Evolutionary conservation across 441 rosid genomes (phyloP), one percentile per base, ranked within the genome.

Genomic region (Adansonia rubrostipa): DNA sequence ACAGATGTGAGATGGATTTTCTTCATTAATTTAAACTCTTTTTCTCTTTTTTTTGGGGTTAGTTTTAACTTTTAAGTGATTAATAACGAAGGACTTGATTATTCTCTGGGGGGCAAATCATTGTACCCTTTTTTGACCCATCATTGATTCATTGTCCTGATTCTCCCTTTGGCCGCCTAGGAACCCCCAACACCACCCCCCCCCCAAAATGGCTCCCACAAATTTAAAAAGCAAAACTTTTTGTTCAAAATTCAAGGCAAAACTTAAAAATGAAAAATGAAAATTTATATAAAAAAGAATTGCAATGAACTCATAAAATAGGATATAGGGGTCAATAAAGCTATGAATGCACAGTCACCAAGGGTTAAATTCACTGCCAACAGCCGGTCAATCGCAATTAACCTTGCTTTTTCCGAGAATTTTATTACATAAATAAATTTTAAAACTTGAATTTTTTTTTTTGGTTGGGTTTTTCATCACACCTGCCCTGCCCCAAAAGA

Each of bases 311-410:
- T 36, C n/a, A 20, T 17, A 44, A 53, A 66, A 58, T 42, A 6
- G 75, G 75, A 48, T 67, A 67, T 4, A 45, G 14, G 45, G 54
- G 75, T 80, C 57, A 36, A n/a, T 9, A 0, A 20, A 61, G 67
- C 19, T 20, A 3, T 60, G 64, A 84, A 75, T 78, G 82, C 82
- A 44, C 47, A 47, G 77, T 58, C 61, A 22, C 72, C 81, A 13
- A 58, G 40, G 78, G 48, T 50, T 50, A 9, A 53, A 57, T 69
- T 58, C 75, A 84, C 82, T 67, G 82, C 78, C 74, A 73, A 68
- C 71, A 10, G 82, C 80, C 82, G 40, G 86, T 62, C 61, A 71
- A 53, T 70, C 47, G 4, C 76, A 74, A 62, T 62, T 71, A 79
- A 75, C 50, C 54, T 54, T 11, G 0, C 63, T 19, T 73, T 71